These are phyloP conservation scores for Petrea volubilis DNA, from an alignment of 257 asterid genomes.

Conservation along the genomic window DNA sequence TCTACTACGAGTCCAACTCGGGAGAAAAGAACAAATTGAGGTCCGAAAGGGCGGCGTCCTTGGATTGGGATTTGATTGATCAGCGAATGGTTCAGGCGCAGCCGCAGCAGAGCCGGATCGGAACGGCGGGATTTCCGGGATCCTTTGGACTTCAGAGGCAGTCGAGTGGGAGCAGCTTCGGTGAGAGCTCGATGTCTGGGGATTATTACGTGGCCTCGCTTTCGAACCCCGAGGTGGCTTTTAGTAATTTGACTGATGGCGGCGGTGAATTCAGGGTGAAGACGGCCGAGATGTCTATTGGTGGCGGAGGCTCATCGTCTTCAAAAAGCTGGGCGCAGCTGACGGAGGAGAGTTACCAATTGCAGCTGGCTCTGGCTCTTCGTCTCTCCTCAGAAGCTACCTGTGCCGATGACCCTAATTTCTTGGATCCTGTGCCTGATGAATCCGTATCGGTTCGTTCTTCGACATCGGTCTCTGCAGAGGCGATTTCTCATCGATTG, in stretches of 20 bases:
- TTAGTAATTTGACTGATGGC: conserved; percentile 41
- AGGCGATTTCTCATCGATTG: conserved; percentile 80
- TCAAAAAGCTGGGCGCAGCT: conserved; percentile 98
- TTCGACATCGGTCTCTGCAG: conserved; percentile 44
- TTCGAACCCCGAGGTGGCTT: conserved; percentile 49
- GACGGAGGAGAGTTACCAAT: conserved; percentile 95
- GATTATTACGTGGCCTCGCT: conserved; percentile 60
- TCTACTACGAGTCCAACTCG: conserved; percentile 60
- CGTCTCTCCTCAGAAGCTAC: conserved; percentile 88
- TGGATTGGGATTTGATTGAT: conserved; percentile 75
- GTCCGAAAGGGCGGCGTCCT: conserved; percentile 41
- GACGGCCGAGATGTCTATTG: conserved; percentile 43
- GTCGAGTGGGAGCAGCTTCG: conserved; percentile 95
- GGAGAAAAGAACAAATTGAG: conserved; percentile 54
- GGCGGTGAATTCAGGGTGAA: conserved; percentile 53
- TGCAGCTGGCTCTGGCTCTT: conserved; percentile 92
- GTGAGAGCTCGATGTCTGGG: conserved; percentile 84
- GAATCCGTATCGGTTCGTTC: conserved; percentile 49
- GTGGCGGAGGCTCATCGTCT: conserved; percentile 52
- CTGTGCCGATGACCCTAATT: conserved; percentile 80
- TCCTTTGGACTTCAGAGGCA: conserved; percentile 76
- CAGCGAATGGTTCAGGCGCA: conserved; percentile 52
- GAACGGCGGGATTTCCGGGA: conserved; percentile 42
- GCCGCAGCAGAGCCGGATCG: conserved; percentile 60
- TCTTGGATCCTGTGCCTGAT: conserved; percentile 67